phyloP scores from a whole-genome alignment of 768 basidiomycete species.

The Russula sp. region DNA sequence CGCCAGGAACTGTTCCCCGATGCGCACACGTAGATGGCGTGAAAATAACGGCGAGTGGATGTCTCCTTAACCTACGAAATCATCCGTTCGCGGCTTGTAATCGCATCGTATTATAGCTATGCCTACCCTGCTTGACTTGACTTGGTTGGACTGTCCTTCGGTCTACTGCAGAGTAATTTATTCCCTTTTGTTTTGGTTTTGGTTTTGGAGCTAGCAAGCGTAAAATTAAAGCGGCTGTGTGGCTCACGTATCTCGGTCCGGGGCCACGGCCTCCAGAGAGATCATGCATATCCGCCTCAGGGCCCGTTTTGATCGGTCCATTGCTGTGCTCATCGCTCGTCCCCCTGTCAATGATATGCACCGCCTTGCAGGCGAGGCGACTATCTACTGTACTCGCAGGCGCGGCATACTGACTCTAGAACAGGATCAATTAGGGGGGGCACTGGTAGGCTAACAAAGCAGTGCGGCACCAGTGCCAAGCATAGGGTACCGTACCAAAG shows the following conservation, averaged over 20 bases:
- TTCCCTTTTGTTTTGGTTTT: not conserved
- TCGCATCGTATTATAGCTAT: not conserved
- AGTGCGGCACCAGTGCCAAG: no score
- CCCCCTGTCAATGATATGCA: not conserved
- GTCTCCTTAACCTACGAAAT: not conserved
- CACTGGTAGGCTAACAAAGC: no score
- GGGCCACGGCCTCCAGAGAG: no score
- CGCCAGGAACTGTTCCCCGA: conserved; percentile 34
- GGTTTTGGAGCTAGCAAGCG: no score
- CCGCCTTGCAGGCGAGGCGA: not conserved
- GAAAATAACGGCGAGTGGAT: not conserved
- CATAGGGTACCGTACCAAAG: no score
- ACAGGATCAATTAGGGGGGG: no score
- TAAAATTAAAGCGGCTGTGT: no score
- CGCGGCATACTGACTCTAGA: no score
- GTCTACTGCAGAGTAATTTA: conserved; percentile 9
- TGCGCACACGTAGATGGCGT: conserved; percentile 1
- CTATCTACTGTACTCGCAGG: no score
- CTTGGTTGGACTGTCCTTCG: conserved; percentile 1
- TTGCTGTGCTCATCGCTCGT: no score
- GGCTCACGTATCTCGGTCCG: no score
- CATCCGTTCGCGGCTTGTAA: not conserved
- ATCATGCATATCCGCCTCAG: not conserved
- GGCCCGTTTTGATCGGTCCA: not conserved
- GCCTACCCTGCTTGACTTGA: conserved; percentile 3